Base-by-base conservation (phyloP, 179 eudicot species). In the Amaranthus tricolor region DNA sequence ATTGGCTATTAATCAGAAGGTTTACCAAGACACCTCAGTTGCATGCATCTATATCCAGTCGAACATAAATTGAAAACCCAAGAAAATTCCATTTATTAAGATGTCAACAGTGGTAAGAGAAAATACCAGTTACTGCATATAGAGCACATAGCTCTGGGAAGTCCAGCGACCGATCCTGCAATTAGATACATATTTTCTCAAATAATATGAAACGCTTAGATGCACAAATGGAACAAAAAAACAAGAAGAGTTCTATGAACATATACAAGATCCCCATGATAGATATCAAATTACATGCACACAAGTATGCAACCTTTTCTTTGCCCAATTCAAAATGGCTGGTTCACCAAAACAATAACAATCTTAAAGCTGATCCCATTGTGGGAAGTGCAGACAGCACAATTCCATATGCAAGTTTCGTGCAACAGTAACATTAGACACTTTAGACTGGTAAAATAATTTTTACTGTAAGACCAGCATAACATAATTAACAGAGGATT, bases 111-210 rank as follows among this genome's bases (percentile, higher is more conserved):
- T 64, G 31, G 69, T 60, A 40, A 52, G 19, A 57, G 74, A 75
- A 31, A 19, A 67, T 86, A 88, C 91, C 91, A 56, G 91, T 88
- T 58, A 88, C 85, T 58, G 91, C 85, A 73, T 88, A 88, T 20
- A 88, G 76, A 58, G 91, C 91, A 80, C 91, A 86, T 67, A 88
- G 80, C 31, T 85, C 89, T 53, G 82, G 81, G 71, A 88, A 88
- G 84, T 88, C 89, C 70, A 88, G 83, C 63, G 91, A 86, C 45
- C 91, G 89, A 75, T 88, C 91, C 91, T 88, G 83, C 76, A 80
- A 74, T 58, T 59, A 76, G 62, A 73, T 64, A 24, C 31, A 24
- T 24, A 24, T 24, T 24, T 24, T 24, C 1, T 24, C 31, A 24
- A 24, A 31, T 31, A 31, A 49, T 12, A 60, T 45, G 63, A 54